Percentiles rank a stretch among this genome's conserved stretches.
phyloP scores from a whole-genome alignment of 169 alveolate genomes.

The Cryptosporidium muris region DNA sequence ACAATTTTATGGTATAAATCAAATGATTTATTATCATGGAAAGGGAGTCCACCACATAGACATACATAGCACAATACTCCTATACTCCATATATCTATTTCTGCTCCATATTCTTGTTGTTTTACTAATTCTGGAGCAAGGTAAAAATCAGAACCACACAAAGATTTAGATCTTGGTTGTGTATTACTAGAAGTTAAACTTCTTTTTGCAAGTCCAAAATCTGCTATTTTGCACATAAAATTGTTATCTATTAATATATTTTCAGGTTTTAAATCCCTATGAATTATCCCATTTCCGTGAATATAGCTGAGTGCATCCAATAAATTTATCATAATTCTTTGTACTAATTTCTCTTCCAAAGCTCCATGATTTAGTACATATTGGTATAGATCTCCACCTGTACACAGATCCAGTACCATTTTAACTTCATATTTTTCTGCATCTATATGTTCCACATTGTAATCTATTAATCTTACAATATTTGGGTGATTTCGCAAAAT shows the following conservation, averaged over 20 bases:
- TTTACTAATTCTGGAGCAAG: conserved; percentile 76
- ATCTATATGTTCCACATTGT: conserved; percentile 39
- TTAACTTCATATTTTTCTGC: conserved; percentile 58
- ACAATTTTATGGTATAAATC: conserved; percentile 75
- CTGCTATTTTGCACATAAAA: conserved; percentile 71
- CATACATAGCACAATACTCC: conserved; percentile 77
- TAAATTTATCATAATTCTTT: conserved; percentile 48
- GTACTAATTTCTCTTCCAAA: conserved; percentile 37
- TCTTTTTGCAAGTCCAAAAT: conserved; percentile 76
- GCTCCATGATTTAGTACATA: conserved; percentile 52
- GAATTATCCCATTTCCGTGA: conserved; percentile 73
- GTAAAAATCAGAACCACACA: conserved; percentile 79
- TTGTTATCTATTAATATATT: conserved; percentile 44
- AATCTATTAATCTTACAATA: conserved; percentile 35
- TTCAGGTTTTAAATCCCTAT: conserved; percentile 69
- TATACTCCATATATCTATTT: conserved; percentile 76
- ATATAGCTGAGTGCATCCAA: conserved; percentile 72
- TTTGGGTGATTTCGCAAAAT: conserved; percentile 26
- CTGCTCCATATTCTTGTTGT: conserved; percentile 79
- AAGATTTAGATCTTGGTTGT: conserved; percentile 60
- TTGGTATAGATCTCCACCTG: conserved; percentile 76
- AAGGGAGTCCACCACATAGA: conserved; percentile 76
- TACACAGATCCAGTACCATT: conserved; percentile 74
- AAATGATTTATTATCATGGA: conserved; percentile 57
- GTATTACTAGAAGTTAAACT: conserved; percentile 1